Evolutionary conservation across 306 rosid genomes (phyloP), one percentile per base, ranked within the genome.

Genomic region (Castanea mollissima): DNA sequence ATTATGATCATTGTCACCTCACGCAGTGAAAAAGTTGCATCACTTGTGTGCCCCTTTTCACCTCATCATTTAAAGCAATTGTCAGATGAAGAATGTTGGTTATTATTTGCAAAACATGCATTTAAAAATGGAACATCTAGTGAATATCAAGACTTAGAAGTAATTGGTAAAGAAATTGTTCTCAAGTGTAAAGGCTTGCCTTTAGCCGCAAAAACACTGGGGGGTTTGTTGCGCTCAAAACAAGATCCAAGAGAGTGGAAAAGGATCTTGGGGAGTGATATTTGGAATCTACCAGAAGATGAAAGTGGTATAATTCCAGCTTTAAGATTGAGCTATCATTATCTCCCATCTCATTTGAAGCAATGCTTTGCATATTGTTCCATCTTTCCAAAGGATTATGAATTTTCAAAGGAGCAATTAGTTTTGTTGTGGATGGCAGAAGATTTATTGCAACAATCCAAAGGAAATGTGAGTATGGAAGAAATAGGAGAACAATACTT

Each of bases 131-230:
- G 27, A 0, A 41, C 10, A 35, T 2, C n/a, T 19, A 27, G 23
- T 1, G 44, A 27, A 27, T 27, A 27, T 27, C 29, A 52, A 70
- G 70, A 73, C 13, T 56, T 80, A 12, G 56, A 57, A n/a, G 13
- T 21, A 57, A 65, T 73, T 2, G 77, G 84, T 0, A 32, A 31
- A 20, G 55, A 83, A 55, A 74, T 79, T 15, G 75, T 74, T 3
- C 49, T 68, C 46, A 83, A 83, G 34, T 83, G 86, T 3, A 15
- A 18, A 1, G 82, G 82, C 5, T 54, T 79, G 0, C 86, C 83
- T 10, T 41, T 83, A 18, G 86, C 83, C 0, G 63, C 74, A 2
- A 78, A 83, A 34, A 62, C 75, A 2, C 23, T 79, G 15, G 84
- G 83, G 11, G 69, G 81, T 77, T 16, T 85, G 9, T 35, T 78